Conservation (phyloP, 2,329 filamentous ascomycete species). For the Ophiostoma populinum region DNA sequence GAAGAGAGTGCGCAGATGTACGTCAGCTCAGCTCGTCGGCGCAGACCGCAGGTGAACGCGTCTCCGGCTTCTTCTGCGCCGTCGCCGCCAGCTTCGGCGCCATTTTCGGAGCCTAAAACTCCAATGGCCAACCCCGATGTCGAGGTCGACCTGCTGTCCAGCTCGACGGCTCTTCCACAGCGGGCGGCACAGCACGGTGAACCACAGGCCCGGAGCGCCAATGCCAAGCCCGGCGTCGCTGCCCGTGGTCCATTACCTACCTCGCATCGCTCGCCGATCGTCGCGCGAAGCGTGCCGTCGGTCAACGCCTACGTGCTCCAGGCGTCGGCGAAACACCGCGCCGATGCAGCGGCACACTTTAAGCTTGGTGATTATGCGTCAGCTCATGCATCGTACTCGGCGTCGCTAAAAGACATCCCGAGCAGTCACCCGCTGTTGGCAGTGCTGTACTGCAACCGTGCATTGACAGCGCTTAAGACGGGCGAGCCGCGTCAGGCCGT, state of each 20-base stretch:
- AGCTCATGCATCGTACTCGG: slow-evolving; percentile 68
- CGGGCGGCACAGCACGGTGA: slow-evolving; percentile 3
- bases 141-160: slow-evolving; percentile 49
- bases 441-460: slow-evolving; percentile 79
- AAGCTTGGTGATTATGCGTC: slow-evolving; percentile 85
- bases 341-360: slow-evolving; percentile 73
- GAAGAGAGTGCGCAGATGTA: slow-evolving; percentile 72
- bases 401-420: slow-evolving; percentile 59
- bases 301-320: slow-evolving; percentile 53
- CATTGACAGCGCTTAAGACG: slow-evolving; percentile 77
- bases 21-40: slow-evolving; percentile 69
- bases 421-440: slow-evolving; percentile 67
- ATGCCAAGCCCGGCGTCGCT: slow-evolving; percentile 18
- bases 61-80: slow-evolving; percentile 15
- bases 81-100: slow-evolving; percentile 22
- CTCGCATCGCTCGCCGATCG: slow-evolving; percentile 19
- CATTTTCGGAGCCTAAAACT: slow-evolving; percentile 14
- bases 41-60: slow-evolving; percentile 34
- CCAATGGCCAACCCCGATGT: too few relatives aligned
- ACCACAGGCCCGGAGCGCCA: slow-evolving; percentile 6
- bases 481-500: slow-evolving; percentile 82
- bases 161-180: slow-evolving; percentile 20
- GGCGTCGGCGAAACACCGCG: slow-evolving; percentile 60
- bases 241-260: slow-evolving; percentile 25
- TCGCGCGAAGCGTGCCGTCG: slow-evolving; percentile 43